phyloP scores from a whole-genome alignment of 2,329 filamentous ascomycete genomes.

The Pseudogymnoascus sp. region DNA sequence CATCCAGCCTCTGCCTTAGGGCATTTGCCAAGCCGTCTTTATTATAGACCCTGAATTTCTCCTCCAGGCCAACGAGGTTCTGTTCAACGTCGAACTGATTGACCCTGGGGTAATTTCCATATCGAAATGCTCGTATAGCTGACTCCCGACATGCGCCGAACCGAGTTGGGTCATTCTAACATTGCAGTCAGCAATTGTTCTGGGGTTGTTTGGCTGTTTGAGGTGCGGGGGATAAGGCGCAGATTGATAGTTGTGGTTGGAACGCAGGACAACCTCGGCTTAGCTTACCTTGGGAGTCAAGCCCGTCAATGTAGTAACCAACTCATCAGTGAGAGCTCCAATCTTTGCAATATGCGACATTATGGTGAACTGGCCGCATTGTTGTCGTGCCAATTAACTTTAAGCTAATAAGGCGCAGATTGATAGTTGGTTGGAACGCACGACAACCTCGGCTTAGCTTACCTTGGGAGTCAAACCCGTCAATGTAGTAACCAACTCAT shows the following conservation, averaged over 20 bases:
- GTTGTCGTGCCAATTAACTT: slow-evolving; percentile 8
- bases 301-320: slow-evolving; percentile 57
- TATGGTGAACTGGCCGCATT: slow-evolving; percentile 3
- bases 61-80: slow-evolving; percentile 63
- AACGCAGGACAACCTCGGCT: not conserved
- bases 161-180: slow-evolving; percentile 26
- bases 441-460: slow-evolving; percentile 16
- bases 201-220: not conserved
- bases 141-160: slow-evolving; percentile 41
- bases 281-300: slow-evolving; percentile 41
- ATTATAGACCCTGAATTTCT: slow-evolving; percentile 75
- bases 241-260: not conserved
- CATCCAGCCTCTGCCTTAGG: slow-evolving; percentile 48
- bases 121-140: slow-evolving; percentile 42
- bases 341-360: slow-evolving; percentile 68
- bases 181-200: slow-evolving; percentile 13
- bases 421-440: not conserved
- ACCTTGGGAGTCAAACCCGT: slow-evolving; percentile 48
- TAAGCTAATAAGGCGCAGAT: not conserved
- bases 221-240: not conserved
- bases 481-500: slow-evolving; percentile 61
- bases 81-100: slow-evolving; percentile 67
- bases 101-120: slow-evolving; percentile 53
- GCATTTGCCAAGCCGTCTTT: slow-evolving; percentile 72
- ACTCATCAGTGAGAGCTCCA: slow-evolving; percentile 57